These are phyloP conservation scores for Agarophyton chilense DNA, from an alignment of 23 red algal species.

Conservation along the genomic window DNA sequence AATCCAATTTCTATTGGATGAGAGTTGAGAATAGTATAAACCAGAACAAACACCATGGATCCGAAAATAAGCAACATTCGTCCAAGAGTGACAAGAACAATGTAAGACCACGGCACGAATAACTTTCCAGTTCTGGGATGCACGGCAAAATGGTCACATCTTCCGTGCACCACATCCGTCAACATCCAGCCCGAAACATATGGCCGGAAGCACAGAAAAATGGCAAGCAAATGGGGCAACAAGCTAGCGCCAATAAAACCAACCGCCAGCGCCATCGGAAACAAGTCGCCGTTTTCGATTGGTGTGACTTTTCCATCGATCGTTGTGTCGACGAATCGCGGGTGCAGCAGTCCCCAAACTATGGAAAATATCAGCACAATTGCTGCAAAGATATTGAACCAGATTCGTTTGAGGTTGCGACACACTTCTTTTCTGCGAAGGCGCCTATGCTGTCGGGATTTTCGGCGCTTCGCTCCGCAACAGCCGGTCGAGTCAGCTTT, in stretches of 20 bases:
- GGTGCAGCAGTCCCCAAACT: slow-evolving; percentile 8
- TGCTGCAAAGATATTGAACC: slow-evolving; percentile 46
- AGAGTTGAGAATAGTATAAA: neutral
- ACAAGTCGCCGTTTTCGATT: neutral
- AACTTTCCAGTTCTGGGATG: slow-evolving; percentile 29
- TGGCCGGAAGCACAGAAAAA: slow-evolving; percentile 51
- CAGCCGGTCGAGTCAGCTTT: neutral
- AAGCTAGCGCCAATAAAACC: slow-evolving; percentile 21
- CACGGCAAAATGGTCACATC: slow-evolving; percentile 67
- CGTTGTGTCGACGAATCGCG: neutral
- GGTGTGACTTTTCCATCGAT: neutral
- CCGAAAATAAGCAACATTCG: slow-evolving; percentile 24
- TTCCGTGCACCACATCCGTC: slow-evolving; percentile 57
- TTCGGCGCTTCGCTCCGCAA: neutral
- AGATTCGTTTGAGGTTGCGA: slow-evolving; percentile 40
- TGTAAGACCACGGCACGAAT: slow-evolving; percentile 40
- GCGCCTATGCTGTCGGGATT: neutral
- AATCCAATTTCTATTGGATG: neutral
- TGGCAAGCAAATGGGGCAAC: slow-evolving; percentile 27
- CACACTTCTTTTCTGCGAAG: neutral
- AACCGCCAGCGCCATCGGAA: slow-evolving; percentile 48
- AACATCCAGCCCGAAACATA: slow-evolving; percentile 51
- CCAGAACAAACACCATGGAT: slow-evolving; percentile 4
- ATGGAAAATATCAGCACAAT: slow-evolving; percentile 49
- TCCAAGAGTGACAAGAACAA: slow-evolving; percentile 2